phyloP scores from a whole-genome alignment of 2,329 filamentous ascomycete species.

The Ceratocystis eucalypticola region DNA sequence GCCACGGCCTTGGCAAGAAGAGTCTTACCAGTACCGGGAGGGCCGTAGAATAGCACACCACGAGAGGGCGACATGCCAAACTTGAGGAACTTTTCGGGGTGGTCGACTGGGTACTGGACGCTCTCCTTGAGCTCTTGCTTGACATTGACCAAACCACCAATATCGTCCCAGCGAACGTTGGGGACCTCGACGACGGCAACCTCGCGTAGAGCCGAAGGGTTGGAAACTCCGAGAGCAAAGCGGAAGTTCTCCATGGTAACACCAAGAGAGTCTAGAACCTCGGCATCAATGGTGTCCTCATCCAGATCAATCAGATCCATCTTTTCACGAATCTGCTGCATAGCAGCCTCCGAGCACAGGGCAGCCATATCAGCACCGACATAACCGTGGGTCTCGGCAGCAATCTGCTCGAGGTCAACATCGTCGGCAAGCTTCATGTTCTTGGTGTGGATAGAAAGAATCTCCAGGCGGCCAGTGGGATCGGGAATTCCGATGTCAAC shows the following conservation, averaged over 20 bases:
- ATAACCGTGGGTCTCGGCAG: constrained; percentile 95
- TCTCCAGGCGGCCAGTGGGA: constrained; percentile 95
- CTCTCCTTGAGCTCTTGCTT: constrained; percentile 99
- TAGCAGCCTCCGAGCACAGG: constrained; percentile 95
- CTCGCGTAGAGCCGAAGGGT: constrained; percentile 95
- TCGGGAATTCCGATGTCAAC: constrained; percentile 97
- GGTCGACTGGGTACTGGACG: constrained; percentile 97
- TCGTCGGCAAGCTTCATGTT: constrained; percentile 99
- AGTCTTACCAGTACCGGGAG: constrained; percentile 99
- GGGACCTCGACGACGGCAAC: constrained; percentile 98
- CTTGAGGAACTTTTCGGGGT: constrained; percentile 99
- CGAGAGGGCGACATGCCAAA: constrained; percentile 95
- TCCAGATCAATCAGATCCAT: constrained; percentile 99
- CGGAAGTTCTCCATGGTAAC: constrained; percentile 99
- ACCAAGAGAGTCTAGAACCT: constrained; percentile 93
- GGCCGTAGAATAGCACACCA: constrained; percentile 97
- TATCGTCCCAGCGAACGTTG: constrained; percentile 99
- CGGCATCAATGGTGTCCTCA: constrained; percentile 96
- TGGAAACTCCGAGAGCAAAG: constrained; percentile 93
- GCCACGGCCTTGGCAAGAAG: constrained; percentile 98
- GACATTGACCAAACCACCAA: constrained; percentile 94
- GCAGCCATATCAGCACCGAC: constrained; percentile 97
- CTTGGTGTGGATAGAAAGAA: constrained; percentile 99
- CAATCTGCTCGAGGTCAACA: constrained; percentile 92
- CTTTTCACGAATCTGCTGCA: constrained; percentile 99